These are phyloP conservation scores for Sporothrix globosa DNA, from an alignment of 2,329 filamentous ascomycete species.

Conservation along the genomic window DNA sequence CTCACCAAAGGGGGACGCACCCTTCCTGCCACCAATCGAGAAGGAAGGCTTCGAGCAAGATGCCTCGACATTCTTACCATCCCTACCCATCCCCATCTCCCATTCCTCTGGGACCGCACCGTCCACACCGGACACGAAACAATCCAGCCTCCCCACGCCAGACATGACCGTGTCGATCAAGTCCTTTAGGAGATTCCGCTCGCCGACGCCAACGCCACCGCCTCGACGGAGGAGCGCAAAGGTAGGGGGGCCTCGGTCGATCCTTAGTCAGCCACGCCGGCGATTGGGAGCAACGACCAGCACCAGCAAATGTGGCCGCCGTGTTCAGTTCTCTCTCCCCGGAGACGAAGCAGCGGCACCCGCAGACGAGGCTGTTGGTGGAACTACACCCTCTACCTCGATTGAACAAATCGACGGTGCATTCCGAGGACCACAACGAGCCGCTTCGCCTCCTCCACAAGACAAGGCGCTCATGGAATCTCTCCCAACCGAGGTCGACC, in stretches of 20 bases:
- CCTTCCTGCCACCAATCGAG: neutral
- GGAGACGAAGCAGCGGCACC: neutral
- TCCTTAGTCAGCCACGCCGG: slow-evolving; percentile 34
- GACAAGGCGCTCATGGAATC: slow-evolving; percentile 40
- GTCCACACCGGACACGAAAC: slow-evolving; percentile 40
- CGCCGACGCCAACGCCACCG: slow-evolving; percentile 50
- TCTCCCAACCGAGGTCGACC: slow-evolving; percentile 45
- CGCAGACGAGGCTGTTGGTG: neutral
- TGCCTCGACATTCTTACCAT: neutral
- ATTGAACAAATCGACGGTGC: slow-evolving; percentile 26
- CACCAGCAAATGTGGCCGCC: slow-evolving; percentile 29
- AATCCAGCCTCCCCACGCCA: slow-evolving; percentile 47
- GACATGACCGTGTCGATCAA: slow-evolving; percentile 55
- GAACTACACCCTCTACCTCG: neutral
- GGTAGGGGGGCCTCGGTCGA: slow-evolving; percentile 24
- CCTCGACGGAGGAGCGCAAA: slow-evolving; percentile 35
- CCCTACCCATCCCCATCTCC: neutral
- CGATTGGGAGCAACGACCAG: neutral
- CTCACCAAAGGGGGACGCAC: slow-evolving; percentile 10
- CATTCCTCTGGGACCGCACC: slow-evolving; percentile 36
- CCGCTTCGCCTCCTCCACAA: slow-evolving; percentile 52
- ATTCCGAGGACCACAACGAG: slow-evolving; percentile 29
- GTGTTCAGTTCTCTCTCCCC: slow-evolving; percentile 45
- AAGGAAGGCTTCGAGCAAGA: neutral
- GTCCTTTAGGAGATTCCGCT: slow-evolving; percentile 58